Base-by-base conservation (phyloP, 192 early-diverging fungal genomes). In the Dimargaris verticillata region DNA sequence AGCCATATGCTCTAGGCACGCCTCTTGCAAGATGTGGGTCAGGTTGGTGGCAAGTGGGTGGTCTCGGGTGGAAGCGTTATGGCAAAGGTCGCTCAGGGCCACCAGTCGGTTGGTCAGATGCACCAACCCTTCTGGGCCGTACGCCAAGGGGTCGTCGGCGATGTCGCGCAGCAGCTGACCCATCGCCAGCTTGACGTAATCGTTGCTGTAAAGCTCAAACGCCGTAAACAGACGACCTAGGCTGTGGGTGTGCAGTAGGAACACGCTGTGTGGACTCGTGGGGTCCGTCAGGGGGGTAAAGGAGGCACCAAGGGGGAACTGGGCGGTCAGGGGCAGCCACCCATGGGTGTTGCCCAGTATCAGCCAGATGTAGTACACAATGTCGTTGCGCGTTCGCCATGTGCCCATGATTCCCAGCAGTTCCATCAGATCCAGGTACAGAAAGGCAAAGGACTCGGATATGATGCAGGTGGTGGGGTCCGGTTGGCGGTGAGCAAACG, bases 351-450 rank as follows among this genome's bases (percentile, higher is more conserved):
- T 20, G 18, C 49, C 49, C 49, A 51, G 49, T 26, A 51, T 28
- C 26, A 55, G 33, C 53, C 53, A 55, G 11, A 28, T 9, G 53
- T 18, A 29, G 26, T 33, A 33, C 6, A 55, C 26, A 33, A 33
- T 17, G 53, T 17, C 28, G 15, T 33, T n/a, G 26, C 53, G 53
- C 28, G 53, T 33, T n/a, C 22, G 7, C 15, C 17, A 33, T 5
- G 26, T 55, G 18, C 53, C 33, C 18, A 29, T 17, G 25, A 55
- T n/a, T 0, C 26, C 53, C 53, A 55, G 17, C 26, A 55, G 53
- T 17, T 33, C 53, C 26, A 55, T 14, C 26, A 55, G 26, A 26
- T 55, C 53, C 26, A 55, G 33, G 53, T 55, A 55, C 53, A 55
- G 26, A 6, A 26, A 55, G 1, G 53, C n/a, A 29, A 33, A 55